These are phyloP conservation scores for Coemansia sp. DNA, from an alignment of 192 early-diverging fungal genomes.

Conservation along the genomic window DNA sequence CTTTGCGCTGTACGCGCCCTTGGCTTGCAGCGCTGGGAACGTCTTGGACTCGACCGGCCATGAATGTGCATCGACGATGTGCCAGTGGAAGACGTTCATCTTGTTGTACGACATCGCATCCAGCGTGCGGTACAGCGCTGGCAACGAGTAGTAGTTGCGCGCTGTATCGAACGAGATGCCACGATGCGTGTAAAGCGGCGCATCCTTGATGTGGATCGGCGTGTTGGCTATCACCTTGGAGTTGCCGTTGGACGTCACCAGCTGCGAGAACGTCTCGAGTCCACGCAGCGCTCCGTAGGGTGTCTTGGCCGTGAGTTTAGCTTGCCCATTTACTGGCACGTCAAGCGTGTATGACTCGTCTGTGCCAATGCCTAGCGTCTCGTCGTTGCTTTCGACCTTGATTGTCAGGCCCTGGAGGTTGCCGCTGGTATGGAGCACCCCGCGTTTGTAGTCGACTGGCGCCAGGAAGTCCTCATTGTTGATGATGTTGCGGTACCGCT, in stretches of 20 bases:
- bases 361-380: conserved; percentile 54
- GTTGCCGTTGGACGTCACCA: conserved; percentile 59
- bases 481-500: conserved; percentile 41
- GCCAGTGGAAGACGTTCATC: conserved; percentile 84
- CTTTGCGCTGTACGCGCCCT: conserved; percentile 65
- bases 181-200: conserved; percentile 66
- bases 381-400: conserved; percentile 28
- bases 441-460: conserved; percentile 45
- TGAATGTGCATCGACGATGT: conserved; percentile 70
- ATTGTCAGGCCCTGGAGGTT: conserved; percentile 27
- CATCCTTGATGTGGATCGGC: conserved; percentile 63
- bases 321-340: conserved; percentile 58
- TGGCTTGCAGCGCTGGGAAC: conserved; percentile 59
- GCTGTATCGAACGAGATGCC: conserved; percentile 70
- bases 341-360: conserved; percentile 72
- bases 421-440: conserved; percentile 28
- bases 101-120: conserved; percentile 73
- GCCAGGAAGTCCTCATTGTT: conserved; percentile 40
- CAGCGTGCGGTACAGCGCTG: conserved; percentile 60
- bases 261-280: conserved; percentile 73
- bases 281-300: conserved; percentile 71
- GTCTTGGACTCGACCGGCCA: conserved; percentile 69
- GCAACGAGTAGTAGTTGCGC: conserved; percentile 68
- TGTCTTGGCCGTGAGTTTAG: conserved; percentile 61
- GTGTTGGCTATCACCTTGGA: conserved; percentile 60